Conservation (phyloP, 1,284 basidiomycete species). For the Sporisorium scitamineum region DNA sequence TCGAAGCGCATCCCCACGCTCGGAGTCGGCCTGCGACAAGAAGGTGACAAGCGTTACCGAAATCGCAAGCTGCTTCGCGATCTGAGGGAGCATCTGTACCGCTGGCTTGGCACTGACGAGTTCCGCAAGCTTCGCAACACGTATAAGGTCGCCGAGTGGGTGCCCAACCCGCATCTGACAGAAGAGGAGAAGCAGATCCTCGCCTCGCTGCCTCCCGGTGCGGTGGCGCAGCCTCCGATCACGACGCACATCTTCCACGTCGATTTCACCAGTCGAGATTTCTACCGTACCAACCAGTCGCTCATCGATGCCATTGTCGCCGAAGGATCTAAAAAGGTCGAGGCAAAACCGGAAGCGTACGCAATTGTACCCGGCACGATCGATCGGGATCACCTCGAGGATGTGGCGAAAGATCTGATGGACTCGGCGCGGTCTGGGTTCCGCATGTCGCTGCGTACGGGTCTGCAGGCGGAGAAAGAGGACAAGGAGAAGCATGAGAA, state of each 20-base stretch:
- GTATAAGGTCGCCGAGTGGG: conserved; percentile 55
- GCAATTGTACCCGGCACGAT: conserved; percentile 52
- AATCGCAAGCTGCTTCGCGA: conserved; percentile 58
- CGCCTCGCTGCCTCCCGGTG: conserved; percentile 34
- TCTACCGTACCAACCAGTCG: conserved; percentile 54
- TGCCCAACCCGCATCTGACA: conserved; percentile 44
- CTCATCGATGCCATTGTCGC: conserved; percentile 52
- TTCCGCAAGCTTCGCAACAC: conserved; percentile 54
- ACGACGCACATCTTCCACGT: conserved; percentile 56
- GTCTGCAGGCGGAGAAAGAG: conserved; percentile 52
- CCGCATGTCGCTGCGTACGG: conserved; percentile 51
- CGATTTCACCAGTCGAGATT: conserved; percentile 49
- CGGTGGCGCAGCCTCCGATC: conserved; percentile 47
- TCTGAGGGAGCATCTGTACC: conserved; percentile 54
- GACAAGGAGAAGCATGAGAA: conserved; percentile 58
- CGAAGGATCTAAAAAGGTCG: conserved; percentile 44
- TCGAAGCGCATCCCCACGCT: conserved; percentile 44
- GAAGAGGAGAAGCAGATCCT: conserved; percentile 47
- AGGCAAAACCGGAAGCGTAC: conserved; percentile 52
- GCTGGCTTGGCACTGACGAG: conserved; percentile 55
- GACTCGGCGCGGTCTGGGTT: conserved; percentile 53
- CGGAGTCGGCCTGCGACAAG: conserved; percentile 49
- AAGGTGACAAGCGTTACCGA: conserved; percentile 54
- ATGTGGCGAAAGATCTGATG: conserved; percentile 59
- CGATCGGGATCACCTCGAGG: conserved; percentile 49